Evolutionary conservation across 305 asterid species (phyloP), one percentile per base, ranked within the genome.

Genomic region (Salvia sclarea): DNA sequence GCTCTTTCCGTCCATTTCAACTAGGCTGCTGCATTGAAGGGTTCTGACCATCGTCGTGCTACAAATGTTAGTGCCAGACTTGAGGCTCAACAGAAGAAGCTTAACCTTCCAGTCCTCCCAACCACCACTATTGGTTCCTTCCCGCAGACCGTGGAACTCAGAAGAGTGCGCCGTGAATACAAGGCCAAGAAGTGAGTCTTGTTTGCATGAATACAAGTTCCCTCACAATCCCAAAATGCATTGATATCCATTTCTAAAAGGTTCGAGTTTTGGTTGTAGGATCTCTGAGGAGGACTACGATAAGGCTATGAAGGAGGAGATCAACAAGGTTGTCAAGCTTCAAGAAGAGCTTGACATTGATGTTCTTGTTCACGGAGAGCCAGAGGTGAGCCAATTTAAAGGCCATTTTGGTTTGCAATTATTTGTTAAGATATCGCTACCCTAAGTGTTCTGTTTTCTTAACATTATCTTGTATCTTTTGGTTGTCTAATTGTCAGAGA

Each of bases 311-410:
- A 81, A 83, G 7, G 90, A 82, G 82, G 90, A 88, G 78, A 88
- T 88, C 73, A 74, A 31, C 83, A 88, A 88, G 48, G 96, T 88
- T 63, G 96, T 88, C 48, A 72, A 86, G 84, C 89, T 88, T 67
- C 96, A 88, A 78, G 95, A 88, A 77, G 92, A 88, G 70, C 90
- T 86, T 30, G 95, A 88, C 61, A 88, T 88, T 57, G 92, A 88
- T 80, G 96, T 88, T 68, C 88, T 86, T 55, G 93, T 86, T 68
- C 96, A 88, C 12, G 96, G 96, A 79, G 93, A 86, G 76, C 96
- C 96, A 44, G 96, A 88, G 90, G 93, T 86, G 69, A 64, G 62
- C 45, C 24, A 50, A 80, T 56, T 38, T 38, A 16, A 45, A 18
- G 64, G 1, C 47, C 13, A 2, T 18, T 7, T 60, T 13, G 1